A percentile compares a stretch with the other conserved stretches of the same genome.
These are phyloP conservation scores for Podila clonocystis DNA, from an alignment of 192 early-diverging fungal species.

Conservation along the genomic window DNA sequence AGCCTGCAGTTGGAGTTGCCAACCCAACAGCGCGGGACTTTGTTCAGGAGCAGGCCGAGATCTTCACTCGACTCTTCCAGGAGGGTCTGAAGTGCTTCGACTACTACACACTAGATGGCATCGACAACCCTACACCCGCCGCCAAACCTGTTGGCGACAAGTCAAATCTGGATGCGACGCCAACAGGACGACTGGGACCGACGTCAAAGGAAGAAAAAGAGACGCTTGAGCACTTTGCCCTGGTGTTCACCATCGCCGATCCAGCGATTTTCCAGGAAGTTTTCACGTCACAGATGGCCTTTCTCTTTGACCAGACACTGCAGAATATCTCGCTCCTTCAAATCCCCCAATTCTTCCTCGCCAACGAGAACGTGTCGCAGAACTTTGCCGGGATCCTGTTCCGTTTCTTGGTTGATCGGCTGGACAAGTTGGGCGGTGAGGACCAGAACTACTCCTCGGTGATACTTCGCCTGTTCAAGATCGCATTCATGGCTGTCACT, in stretches of 20 bases:
- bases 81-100: conserved; percentile 88
- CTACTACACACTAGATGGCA: conserved; percentile 77
- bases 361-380: conserved; percentile 78
- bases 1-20: conserved; percentile 59
- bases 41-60: conserved; percentile 74
- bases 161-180: conserved; percentile 34
- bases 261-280: conserved; percentile 95
- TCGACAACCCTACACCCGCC: conserved; percentile 51
- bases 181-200: conserved; percentile 62
- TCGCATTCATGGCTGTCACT: conserved; percentile 93
- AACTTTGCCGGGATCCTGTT: conserved; percentile 83
- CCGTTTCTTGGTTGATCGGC: conserved; percentile 78
- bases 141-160: conserved; percentile 22
- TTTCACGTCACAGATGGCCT: conserved; percentile 89
- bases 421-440: conserved; percentile 79
- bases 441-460: conserved; percentile 71
- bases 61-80: conserved; percentile 76
- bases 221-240: conserved; percentile 88
- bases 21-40: conserved; percentile 71
- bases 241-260: conserved; percentile 84
- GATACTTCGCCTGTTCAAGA: conserved; percentile 92
- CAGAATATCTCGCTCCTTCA: conserved; percentile 79
- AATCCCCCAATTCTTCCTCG: conserved; percentile 90
- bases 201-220: conserved; percentile 91
- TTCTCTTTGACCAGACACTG: conserved; percentile 85